A percentile compares a stretch with the other conserved stretches of the same genome.
phyloP scores from a whole-genome alignment of 2,329 filamentous ascomycete genomes.

The Penicillium sp. region DNA sequence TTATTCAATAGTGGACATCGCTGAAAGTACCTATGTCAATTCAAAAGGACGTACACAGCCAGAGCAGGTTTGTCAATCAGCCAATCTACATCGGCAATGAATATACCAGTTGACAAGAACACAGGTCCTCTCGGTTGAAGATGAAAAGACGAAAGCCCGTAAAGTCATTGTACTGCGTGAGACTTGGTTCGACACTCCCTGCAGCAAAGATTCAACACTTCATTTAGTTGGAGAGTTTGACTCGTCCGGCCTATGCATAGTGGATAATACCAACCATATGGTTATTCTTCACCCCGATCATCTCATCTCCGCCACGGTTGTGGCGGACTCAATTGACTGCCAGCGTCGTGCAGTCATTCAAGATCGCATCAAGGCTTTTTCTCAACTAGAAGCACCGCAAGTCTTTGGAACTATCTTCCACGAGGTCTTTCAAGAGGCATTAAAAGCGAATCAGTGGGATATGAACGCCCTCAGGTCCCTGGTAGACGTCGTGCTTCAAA shows the following conservation, averaged over 20 bases:
- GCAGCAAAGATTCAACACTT: conserved; percentile 71
- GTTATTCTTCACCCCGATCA: conserved; percentile 93
- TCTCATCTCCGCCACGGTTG: conserved; percentile 88
- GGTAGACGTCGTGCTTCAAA: conserved; percentile 68
- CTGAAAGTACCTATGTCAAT: conserved; percentile 67
- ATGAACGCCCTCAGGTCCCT: conserved; percentile 62
- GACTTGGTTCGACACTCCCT: conserved; percentile 82
- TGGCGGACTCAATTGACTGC: conserved; percentile 95
- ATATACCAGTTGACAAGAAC: conserved; percentile 13
- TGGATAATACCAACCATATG: conserved; percentile 82
- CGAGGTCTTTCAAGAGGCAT: conserved; percentile 88
- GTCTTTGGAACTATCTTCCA: conserved; percentile 93
- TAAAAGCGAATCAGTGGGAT: conserved; percentile 82
- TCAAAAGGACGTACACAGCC: conserved; percentile 58
- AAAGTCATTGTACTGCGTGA: conserved; percentile 75
- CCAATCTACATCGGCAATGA: not conserved
- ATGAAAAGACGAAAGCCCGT: conserved; percentile 66
- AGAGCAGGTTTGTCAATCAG: conserved; percentile 65
- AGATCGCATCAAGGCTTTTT: conserved; percentile 89
- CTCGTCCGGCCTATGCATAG: conserved; percentile 67
- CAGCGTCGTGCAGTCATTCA: conserved; percentile 88
- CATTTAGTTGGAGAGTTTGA: conserved; percentile 83
- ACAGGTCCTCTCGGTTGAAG: conserved; percentile 77
- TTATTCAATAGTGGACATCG: conserved; percentile 75
- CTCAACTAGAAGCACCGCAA: conserved; percentile 73